A percentile compares a stretch with the other conserved stretches of the same genome.
These are phyloP conservation scores for Blastocystis sp. DNA, from an alignment of 352 stramenopile genomes.

Conservation along the genomic window DNA sequence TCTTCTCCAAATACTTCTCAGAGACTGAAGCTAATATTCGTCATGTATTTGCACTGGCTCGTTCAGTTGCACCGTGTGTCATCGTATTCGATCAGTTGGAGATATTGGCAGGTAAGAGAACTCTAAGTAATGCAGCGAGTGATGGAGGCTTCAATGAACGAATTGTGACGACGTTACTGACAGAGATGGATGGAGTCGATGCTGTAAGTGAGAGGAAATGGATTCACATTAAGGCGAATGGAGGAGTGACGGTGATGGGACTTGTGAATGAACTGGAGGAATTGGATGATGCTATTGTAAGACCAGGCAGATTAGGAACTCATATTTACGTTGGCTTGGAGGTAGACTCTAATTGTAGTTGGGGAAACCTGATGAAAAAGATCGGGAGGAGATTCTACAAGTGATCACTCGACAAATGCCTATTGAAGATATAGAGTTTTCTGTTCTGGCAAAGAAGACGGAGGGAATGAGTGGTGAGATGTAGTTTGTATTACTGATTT, in stretches of 20 bases:
- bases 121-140: neutral
- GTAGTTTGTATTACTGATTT: neutral
- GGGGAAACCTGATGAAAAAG: conserved; percentile 67
- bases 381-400: conserved; percentile 70
- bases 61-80: conserved; percentile 72
- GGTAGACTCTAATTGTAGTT: conserved; percentile 67
- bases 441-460: conserved; percentile 65
- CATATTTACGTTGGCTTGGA: conserved; percentile 68
- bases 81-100: conserved; percentile 75
- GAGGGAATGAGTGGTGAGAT: conserved; percentile 1
- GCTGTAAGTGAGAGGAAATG: neutral
- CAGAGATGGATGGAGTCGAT: conserved; percentile 10
- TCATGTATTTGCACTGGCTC: conserved; percentile 73
- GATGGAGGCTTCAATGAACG: conserved; percentile 55
- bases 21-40: conserved; percentile 76
- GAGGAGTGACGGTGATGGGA: conserved; percentile 27
- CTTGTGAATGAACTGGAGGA: neutral
- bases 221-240: neutral
- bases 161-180: conserved; percentile 26
- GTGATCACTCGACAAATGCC: conserved; percentile 73
- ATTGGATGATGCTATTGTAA: conserved; percentile 30
- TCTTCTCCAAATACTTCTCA: conserved; percentile 78
- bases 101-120: conserved; percentile 10
- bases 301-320: conserved; percentile 75
- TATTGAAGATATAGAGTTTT: conserved; percentile 69